Percentiles rank a stretch among this genome's conserved stretches.
Evolutionary conservation across 1,284 basidiomycete genomes (phyloP).

Genomic region (Gomphus bonarii): DNA sequence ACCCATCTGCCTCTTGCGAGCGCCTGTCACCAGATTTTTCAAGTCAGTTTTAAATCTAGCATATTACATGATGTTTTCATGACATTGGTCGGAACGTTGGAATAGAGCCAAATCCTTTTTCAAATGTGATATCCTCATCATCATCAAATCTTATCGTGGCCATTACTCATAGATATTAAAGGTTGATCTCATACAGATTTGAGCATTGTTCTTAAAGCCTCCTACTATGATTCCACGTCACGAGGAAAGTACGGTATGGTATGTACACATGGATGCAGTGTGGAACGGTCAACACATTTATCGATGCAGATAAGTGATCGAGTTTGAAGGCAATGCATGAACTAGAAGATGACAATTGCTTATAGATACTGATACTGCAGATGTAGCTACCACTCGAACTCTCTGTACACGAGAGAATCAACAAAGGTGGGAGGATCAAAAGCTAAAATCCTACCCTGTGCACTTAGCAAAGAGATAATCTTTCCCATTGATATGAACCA

Average conservation of each 20-base stretch:
- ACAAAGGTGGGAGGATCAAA: too few relatives aligned
- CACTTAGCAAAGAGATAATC: constrained; percentile 98
- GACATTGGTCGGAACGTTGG: too few relatives aligned
- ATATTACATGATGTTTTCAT: too few relatives aligned
- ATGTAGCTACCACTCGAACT: constrained; percentile 17
- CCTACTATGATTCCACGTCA: background rate
- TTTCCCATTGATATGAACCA: constrained; percentile 93
- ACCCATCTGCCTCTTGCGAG: too few relatives aligned
- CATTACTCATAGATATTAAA: background rate
- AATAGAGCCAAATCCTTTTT: too few relatives aligned
- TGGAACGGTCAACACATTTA: background rate
- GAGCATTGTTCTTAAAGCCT: background rate
- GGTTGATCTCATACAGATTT: too few relatives aligned
- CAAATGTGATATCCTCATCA: too few relatives aligned
- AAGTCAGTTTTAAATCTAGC: too few relatives aligned
- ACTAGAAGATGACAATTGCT: background rate
- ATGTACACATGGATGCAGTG: constrained; percentile 2
- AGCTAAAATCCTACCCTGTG: too few relatives aligned
- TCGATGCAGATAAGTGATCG: background rate
- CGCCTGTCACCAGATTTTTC: too few relatives aligned
- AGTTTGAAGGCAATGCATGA: constrained; percentile 4
- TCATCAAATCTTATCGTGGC: background rate
- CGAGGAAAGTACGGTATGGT: background rate
- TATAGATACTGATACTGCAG: constrained; percentile 4
- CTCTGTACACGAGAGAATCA: constrained; percentile 9